A percentile compares a stretch with the other conserved stretches of the same genome.
These are phyloP conservation scores for Eutrema yunnanense DNA, from an alignment of 345 rosid species.

Conservation along the genomic window DNA sequence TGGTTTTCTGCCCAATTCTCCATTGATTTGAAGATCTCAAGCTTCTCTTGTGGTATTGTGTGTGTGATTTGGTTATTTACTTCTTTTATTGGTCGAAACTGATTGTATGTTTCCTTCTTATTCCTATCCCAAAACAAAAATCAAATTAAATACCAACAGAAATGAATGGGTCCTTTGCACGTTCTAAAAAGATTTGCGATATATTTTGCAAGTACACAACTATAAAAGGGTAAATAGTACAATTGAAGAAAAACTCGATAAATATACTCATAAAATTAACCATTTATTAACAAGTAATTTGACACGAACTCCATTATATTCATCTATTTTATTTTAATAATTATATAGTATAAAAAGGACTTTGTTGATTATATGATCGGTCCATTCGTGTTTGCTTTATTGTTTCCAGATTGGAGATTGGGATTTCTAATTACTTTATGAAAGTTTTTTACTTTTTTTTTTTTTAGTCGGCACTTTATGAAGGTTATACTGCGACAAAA, in stretches of 20 bases:
- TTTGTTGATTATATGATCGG: background rate
- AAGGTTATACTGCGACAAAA: background rate
- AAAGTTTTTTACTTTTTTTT: background rate
- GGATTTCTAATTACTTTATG: background rate
- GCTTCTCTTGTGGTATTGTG: conserved; percentile 43
- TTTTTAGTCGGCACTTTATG: too few species aligned
- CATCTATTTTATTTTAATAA: too few species aligned
- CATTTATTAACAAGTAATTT: background rate
- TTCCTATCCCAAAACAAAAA: background rate
- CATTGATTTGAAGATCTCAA: conserved; percentile 55
- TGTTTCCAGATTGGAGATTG: conserved; percentile 1
- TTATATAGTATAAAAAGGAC: background rate
- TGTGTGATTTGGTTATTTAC: conserved; percentile 28
- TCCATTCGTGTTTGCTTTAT: background rate
- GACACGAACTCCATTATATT: too few species aligned
- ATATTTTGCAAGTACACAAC: background rate
- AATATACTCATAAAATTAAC: background rate
- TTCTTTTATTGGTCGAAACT: conserved; percentile 29
- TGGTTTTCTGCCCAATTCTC: conserved; percentile 33
- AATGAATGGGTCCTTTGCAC: conserved; percentile 14
- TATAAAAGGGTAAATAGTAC: background rate
- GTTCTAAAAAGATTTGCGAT: background rate
- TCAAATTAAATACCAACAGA: background rate
- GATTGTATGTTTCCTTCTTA: background rate
- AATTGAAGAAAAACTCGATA: background rate